Conservation (phyloP, 257 asterid genomes). For the Solanum sitiens region DNA sequence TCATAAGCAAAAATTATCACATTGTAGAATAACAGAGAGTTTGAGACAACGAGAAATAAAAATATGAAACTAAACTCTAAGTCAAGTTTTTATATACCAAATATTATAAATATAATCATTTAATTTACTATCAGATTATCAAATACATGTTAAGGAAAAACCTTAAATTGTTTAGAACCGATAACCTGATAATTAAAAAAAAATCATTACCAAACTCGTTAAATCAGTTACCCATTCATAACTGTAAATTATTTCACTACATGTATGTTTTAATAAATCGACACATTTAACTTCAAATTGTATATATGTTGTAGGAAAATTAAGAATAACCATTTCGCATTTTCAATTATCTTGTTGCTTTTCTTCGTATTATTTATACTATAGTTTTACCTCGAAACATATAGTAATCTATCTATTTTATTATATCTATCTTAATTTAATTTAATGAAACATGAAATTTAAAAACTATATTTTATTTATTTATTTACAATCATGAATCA, state of each 20-base stretch:
- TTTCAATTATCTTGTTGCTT: background rate
- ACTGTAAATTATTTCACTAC: background rate
- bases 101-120: too few species aligned
- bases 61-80: background rate
- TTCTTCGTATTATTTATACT: background rate
- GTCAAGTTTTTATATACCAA: too few species aligned
- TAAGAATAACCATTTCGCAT: background rate
- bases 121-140: too few species aligned
- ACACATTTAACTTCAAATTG: background rate
- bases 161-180: too few species aligned
- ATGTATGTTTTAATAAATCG: background rate
- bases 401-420: background rate
- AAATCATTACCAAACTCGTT: too few species aligned
- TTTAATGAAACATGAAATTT: background rate
- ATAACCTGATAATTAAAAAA: too few species aligned
- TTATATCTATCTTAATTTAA: background rate
- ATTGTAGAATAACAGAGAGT: background rate
- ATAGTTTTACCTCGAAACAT: background rate
- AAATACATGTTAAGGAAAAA: too few species aligned
- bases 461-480: too few species aligned
- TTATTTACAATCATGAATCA: too few species aligned
- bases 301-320: background rate
- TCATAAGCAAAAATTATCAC: background rate
- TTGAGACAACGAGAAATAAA: background rate
- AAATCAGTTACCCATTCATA: too few species aligned